Percentiles rank a stretch among this genome's conserved stretches.
Conservation (phyloP, 75 land plant genomes). For the Isoetes taiwanensis region DNA sequence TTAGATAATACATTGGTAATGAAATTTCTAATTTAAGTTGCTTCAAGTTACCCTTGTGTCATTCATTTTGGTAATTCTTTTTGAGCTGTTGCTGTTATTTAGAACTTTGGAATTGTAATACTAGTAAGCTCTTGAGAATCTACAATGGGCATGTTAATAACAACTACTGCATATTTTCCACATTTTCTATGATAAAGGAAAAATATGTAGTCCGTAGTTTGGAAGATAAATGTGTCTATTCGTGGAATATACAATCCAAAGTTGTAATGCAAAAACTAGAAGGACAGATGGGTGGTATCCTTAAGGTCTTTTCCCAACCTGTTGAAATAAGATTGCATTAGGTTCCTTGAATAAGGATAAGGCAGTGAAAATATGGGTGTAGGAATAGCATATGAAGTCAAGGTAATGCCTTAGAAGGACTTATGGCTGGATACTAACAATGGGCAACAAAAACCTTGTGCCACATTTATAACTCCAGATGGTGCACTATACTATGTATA, state of each 20-base stretch:
- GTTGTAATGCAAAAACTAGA: constrained; percentile 71
- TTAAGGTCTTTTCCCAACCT: too few relatives aligned
- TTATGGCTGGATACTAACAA: too few relatives aligned
- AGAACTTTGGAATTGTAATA: constrained; percentile 70
- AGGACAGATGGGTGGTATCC: constrained; percentile 74
- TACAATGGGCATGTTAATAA: constrained; percentile 76
- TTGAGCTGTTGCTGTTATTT: constrained; percentile 6
- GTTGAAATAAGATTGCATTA: too few relatives aligned
- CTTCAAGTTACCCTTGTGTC: background rate
- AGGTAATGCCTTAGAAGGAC: too few relatives aligned
- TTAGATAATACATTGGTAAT: constrained; percentile 75
- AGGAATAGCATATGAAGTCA: too few relatives aligned
- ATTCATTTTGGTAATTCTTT: background rate
- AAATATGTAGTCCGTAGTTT: constrained; percentile 89
- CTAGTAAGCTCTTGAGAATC: constrained; percentile 68
- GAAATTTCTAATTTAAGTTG: background rate
- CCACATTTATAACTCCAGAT: too few relatives aligned
- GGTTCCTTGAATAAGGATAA: too few relatives aligned
- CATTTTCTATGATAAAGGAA: constrained; percentile 86
- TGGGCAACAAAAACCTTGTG: too few relatives aligned
- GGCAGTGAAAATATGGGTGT: too few relatives aligned
- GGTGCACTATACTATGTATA: too few relatives aligned
- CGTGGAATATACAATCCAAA: constrained; percentile 75
- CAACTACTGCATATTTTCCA: constrained; percentile 66
- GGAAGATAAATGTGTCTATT: constrained; percentile 65